These are phyloP conservation scores for Rhodosorus marinus DNA, from an alignment of 23 red algal species.

Conservation along the genomic window DNA sequence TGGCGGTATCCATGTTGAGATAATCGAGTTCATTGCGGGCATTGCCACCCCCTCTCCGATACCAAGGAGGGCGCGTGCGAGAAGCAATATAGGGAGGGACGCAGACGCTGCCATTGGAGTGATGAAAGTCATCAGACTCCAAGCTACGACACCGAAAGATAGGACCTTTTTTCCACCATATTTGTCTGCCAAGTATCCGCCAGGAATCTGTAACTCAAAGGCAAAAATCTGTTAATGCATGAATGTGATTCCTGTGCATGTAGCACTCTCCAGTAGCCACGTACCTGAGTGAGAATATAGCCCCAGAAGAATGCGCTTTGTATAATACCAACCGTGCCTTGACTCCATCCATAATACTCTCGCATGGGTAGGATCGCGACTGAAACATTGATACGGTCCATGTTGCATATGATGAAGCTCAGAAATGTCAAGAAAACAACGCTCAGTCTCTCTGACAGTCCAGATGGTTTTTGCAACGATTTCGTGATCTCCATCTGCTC, in stretches of 20 bases:
- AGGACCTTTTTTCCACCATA: conserved; percentile 76
- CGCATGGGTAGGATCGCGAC: conserved; percentile 97
- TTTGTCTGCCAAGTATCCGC: conserved; percentile 68
- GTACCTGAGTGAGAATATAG: conserved; percentile 80
- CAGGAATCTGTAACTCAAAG: conserved; percentile 89
- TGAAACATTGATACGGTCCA: conserved; percentile 81
- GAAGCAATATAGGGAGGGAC: conserved; percentile 31
- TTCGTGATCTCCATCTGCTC: no score
- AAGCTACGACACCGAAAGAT: conserved; percentile 55
- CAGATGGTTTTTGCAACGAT: background rate
- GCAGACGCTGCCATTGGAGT: conserved; percentile 57
- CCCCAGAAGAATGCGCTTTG: conserved; percentile 91
- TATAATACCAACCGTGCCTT: conserved; percentile 74
- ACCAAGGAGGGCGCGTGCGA: conserved; percentile 68
- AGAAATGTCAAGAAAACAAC: conserved; percentile 75
- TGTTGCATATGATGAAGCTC: conserved; percentile 84
- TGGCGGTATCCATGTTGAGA: conserved; percentile 85
- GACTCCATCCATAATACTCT: conserved; percentile 58
- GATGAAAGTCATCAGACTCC: conserved; percentile 91
- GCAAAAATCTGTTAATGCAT: no score
- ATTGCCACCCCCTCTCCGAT: conserved; percentile 97
- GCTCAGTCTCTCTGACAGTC: conserved; percentile 27
- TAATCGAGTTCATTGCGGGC: conserved; percentile 95
- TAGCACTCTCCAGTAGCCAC: background rate
- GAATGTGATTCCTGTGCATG: background rate